A percentile compares a stretch with the other conserved stretches of the same genome.
These are phyloP conservation scores for Spencermartinsiella ligniputridi DNA, from an alignment of 1,139 yeast species.

Conservation along the genomic window DNA sequence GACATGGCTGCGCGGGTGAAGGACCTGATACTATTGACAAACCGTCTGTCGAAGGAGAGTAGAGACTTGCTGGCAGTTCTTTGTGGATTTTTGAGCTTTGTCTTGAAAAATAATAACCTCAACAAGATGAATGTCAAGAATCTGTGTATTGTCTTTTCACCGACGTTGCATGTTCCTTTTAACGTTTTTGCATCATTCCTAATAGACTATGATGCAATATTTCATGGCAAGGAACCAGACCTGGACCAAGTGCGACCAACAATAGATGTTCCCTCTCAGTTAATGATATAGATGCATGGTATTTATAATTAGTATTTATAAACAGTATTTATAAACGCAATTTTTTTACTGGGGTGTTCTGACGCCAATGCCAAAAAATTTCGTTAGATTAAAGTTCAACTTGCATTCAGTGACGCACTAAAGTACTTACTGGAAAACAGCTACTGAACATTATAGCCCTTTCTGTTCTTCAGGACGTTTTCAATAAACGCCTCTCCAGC, in stretches of 20 bases:
- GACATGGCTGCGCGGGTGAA: slow-evolving; percentile 32
- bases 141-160: slow-evolving; percentile 79
- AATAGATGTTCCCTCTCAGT: neutral
- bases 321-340: too few relatives aligned
- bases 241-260: neutral
- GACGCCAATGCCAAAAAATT: too few relatives aligned
- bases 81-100: slow-evolving; percentile 61
- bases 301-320: too few relatives aligned
- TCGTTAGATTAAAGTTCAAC: too few relatives aligned
- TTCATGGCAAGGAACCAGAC: slow-evolving; percentile 35
- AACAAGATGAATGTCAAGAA: slow-evolving; percentile 84
- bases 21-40: slow-evolving; percentile 33
- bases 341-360: too few relatives aligned
- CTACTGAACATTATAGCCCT: slow-evolving; percentile 15
- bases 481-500: slow-evolving; percentile 99
- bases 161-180: slow-evolving; percentile 69
- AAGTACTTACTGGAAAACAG: neutral
- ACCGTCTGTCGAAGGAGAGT: slow-evolving; percentile 46
- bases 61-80: slow-evolving; percentile 60
- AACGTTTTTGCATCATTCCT: slow-evolving; percentile 60
- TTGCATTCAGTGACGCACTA: too few relatives aligned
- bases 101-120: slow-evolving; percentile 55
- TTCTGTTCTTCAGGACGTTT: slow-evolving; percentile 79
- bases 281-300: neutral
- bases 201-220: slow-evolving; percentile 60